Evolutionary conservation across 768 basidiomycete species (phyloP), one percentile per base, ranked within the genome.

Genomic region (Mycena albidolilacea): DNA sequence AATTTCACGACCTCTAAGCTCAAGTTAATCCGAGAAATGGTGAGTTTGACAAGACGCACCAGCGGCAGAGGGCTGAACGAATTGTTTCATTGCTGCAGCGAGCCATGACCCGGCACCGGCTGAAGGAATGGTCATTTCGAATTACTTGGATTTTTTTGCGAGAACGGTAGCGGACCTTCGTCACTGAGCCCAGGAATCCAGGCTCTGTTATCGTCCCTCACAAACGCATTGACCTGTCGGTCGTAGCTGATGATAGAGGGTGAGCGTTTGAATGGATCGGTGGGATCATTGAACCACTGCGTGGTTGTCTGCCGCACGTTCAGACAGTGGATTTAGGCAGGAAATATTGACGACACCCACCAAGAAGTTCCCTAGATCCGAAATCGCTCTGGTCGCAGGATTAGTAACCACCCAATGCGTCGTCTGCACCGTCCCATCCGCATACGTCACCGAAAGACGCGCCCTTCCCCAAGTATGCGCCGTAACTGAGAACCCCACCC

Each of bases 121-220:
- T 30, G 30, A 30, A 30, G 4, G 30, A 30, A 30, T 30, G 30
- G 30, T 30, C 30, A 30, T 30, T 30, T 30, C 30, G 30, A 30
- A 30, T 30, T 30, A 30, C 30, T 30, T 30, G 30, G 30, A 3
- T 30, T 30, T 30, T 23, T 30, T 30, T 30, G 30, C 4, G 30
- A 30, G 30, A 30, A 30, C 3, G 30, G 30, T 30, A 4, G 30
- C 30, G 30, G 30, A 30, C 30, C 30, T 78, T 90, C 89, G 73
- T 90, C 89, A 60, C 87, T 89, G 70, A 90, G 75, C 0, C 89
- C 89, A n/a, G 88, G 85, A 64, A 90, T 90, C 89, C 89, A 90
- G 15, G 88, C 88, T 52, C 89, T 78, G 15, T 87, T 82, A 68
- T 89, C 89, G 73, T 90, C 84, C 73, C 78, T 84, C 2, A 90